A percentile compares a stretch with the other conserved stretches of the same genome.
These are phyloP conservation scores for Torulaspora microellipsoides DNA, from an alignment of 805 yeast genomes.

Conservation along the genomic window DNA sequence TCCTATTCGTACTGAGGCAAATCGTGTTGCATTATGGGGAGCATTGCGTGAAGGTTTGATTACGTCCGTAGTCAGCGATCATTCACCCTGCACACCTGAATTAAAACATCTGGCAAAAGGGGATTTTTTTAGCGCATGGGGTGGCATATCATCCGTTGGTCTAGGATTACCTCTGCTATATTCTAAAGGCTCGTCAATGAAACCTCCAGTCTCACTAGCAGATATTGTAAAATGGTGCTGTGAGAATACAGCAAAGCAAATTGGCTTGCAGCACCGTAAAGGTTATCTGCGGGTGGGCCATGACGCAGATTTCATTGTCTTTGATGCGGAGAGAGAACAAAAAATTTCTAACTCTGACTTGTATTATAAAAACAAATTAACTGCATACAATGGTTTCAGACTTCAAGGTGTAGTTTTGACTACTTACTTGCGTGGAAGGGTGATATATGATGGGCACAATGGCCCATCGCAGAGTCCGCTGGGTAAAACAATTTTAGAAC, in stretches of 20 bases:
- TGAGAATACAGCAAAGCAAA: conserved; percentile 78
- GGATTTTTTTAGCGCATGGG: conserved; percentile 93
- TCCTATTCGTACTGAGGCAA: conserved; percentile 75
- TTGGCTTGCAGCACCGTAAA: conserved; percentile 67
- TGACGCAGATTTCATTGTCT: conserved; percentile 85
- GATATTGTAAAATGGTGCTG: conserved; percentile 81
- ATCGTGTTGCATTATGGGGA: conserved; percentile 70
- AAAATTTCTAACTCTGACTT: conserved; percentile 51
- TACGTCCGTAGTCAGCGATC: conserved; percentile 88
- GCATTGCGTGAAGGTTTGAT: conserved; percentile 64
- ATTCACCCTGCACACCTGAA: conserved; percentile 93
- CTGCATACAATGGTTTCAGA: conserved; percentile 74
- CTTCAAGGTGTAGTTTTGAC: conserved; percentile 72
- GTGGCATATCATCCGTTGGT: conserved; percentile 92
- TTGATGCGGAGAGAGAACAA: conserved; percentile 58
- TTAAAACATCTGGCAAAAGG: conserved; percentile 77
- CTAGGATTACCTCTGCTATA: conserved; percentile 78
- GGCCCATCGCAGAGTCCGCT: conserved; percentile 56
- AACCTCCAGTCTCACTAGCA: conserved; percentile 46
- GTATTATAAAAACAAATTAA: conserved; percentile 77
- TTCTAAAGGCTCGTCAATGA: conserved; percentile 60
- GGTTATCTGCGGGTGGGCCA: conserved; percentile 69
- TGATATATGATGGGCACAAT: conserved; percentile 50
- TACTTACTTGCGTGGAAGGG: conserved; percentile 72
- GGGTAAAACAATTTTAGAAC: conserved; percentile 60